phyloP scores from a whole-genome alignment of 805 yeast genomes.

The Metschnikowia continentalis region DNA sequence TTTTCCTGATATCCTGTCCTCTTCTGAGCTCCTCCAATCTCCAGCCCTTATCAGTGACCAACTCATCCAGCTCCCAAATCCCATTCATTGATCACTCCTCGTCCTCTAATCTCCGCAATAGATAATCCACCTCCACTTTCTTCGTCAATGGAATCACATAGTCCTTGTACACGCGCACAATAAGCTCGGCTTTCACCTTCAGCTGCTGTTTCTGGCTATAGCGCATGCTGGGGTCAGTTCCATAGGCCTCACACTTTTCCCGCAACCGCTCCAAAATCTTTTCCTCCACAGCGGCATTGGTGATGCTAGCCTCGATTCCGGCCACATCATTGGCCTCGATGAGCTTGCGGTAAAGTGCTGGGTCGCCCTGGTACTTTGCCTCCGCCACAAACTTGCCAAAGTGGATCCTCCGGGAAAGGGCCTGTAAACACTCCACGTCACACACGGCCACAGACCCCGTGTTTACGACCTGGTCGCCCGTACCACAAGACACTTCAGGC shows the following conservation, averaged over 20 bases:
- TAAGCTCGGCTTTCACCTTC: slow-evolving; percentile 75
- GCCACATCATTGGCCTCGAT: slow-evolving; percentile 61
- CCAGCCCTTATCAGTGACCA: too few species aligned
- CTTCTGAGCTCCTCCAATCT: neutral
- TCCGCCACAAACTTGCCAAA: slow-evolving; percentile 98
- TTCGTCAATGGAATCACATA: slow-evolving; percentile 92
- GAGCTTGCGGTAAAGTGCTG: slow-evolving; percentile 55
- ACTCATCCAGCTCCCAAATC: neutral
- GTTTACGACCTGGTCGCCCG: slow-evolving; percentile 78
- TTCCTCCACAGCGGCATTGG: slow-evolving; percentile 82
- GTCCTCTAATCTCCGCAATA: slow-evolving; percentile 55
- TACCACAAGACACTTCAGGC: slow-evolving; percentile 62
- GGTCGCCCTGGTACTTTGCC: slow-evolving; percentile 75
- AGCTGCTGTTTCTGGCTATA: slow-evolving; percentile 67
- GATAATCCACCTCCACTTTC: slow-evolving; percentile 89
- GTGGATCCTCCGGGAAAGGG: slow-evolving; percentile 87
- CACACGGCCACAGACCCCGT: slow-evolving; percentile 80
- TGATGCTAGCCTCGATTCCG: slow-evolving; percentile 77
- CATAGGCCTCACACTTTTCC: slow-evolving; percentile 81
- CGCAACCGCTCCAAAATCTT: slow-evolving; percentile 74
- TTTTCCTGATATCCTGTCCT: too few species aligned
- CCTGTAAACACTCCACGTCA: slow-evolving; percentile 85
- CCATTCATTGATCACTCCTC: neutral
- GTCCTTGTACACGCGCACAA: slow-evolving; percentile 80
- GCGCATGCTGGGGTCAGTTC: slow-evolving; percentile 78